Percentiles rank a stretch among this genome's conserved stretches.
Conservation (phyloP, 2,329 filamentous ascomycete species). For the Nemania diffusa region DNA sequence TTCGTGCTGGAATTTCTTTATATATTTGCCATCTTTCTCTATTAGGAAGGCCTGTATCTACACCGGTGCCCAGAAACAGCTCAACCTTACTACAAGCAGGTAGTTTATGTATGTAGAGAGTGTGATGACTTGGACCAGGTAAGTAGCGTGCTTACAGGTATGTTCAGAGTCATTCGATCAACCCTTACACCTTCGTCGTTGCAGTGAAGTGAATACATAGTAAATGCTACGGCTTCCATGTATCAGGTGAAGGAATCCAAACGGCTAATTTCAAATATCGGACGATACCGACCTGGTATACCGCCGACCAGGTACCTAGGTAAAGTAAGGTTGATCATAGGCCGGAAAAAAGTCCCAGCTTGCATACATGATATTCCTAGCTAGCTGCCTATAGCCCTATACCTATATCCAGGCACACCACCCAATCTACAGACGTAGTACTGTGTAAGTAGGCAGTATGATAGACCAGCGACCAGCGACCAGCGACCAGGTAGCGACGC, state of each 20-base stretch:
- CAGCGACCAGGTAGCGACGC: neutral
- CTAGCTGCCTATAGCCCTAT: too few relatives aligned
- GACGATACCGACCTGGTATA: neutral
- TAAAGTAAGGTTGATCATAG: neutral
- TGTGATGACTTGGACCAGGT: neutral
- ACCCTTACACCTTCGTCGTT: neutral
- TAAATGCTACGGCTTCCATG: neutral
- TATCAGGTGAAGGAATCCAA: neutral
- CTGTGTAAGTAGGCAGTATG: too few relatives aligned
- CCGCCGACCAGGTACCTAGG: neutral
- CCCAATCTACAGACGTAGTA: neutral
- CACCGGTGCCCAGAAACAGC: neutral
- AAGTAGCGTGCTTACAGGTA: neutral
- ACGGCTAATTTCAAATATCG: neutral
- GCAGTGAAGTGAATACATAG: neutral
- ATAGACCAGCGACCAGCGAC: too few relatives aligned
- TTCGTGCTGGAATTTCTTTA: neutral
- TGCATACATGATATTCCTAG: neutral
- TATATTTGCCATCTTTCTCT: neutral
- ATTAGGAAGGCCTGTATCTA: too few relatives aligned
- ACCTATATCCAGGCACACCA: neutral
- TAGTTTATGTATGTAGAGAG: neutral
- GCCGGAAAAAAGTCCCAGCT: neutral
- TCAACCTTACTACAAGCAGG: neutral
- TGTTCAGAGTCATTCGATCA: neutral